Base-by-base conservation (phyloP, 305 asterid genomes). In the Fraxinus platypoda region DNA sequence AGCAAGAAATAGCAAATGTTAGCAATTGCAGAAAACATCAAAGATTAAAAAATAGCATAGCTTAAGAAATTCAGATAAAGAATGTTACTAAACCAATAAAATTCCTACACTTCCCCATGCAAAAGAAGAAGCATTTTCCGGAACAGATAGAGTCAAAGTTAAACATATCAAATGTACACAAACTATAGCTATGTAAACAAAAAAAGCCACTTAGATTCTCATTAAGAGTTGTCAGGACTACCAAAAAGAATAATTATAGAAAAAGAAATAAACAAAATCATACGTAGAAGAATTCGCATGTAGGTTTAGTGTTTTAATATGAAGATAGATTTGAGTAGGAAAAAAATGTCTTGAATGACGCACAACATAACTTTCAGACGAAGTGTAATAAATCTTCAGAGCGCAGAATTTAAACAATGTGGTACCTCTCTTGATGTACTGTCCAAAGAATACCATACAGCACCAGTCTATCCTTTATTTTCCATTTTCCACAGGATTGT, bases 391-490 rank as follows among this genome's bases (percentile, higher is more conserved):
- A 23, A 54, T 85, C 74, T 79, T 43, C 52, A 84, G 25, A 19
- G 68, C 82, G 80, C 28, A 49, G 38, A 52, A 62, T 49, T 12
- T 68, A 57, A 76, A 62, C 46, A 80, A 74, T 31, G 64, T 66
- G 81, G 80, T 87, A 94, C 99, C 97, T 93, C 94, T 72, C 99
- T 98, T n/a, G 98, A 91, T 81, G 93, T 86, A 82, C 93, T 88
- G 85, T 91, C 94, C 91, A 96, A 81, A 33, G 93, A 28, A 86
- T 94, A 86, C 99, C 99, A 96, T 23, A 86, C 84, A 8, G 94
- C 94, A 81, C 95, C 94, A 81, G 86, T 86, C 83, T 90, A 93
- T 80, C 94, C 95, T 92, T 96, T 4, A 30, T 30, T 30, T 30
- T 3, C 33, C 98, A 66, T 87, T 86, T 86, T 90, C 97, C 78